phyloP scores from a whole-genome alignment of 495 filamentous ascomycete species.

The Penicillium alfredii region DNA sequence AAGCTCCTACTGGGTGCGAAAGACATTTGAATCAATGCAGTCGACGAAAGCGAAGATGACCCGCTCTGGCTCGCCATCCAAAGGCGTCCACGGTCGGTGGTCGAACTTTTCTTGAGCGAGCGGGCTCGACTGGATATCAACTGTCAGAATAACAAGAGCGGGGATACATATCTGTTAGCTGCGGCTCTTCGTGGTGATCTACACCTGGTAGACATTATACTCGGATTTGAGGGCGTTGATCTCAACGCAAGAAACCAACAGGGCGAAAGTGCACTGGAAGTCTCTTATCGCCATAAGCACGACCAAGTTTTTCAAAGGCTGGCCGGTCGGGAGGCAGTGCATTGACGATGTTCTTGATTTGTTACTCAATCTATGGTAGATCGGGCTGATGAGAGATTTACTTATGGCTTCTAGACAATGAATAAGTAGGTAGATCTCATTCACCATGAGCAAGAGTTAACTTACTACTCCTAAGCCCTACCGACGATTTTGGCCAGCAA shows the following conservation, averaged over 20 bases:
- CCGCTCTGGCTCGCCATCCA: conserved; percentile 6
- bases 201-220: not conserved
- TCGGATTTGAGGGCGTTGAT: conserved; percentile 3
- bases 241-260: conserved; percentile 1
- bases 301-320: not conserved
- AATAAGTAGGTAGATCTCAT: no score
- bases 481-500: no score
- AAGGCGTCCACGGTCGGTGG: conserved; percentile 2
- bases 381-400: no score
- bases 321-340: no score
- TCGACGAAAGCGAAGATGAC: conserved; percentile 4
- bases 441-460: no score
- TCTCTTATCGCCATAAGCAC: not conserved
- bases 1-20: no score
- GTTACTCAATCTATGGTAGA: no score
- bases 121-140: conserved; percentile 7
- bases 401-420: no score
- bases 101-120: conserved; percentile 3
- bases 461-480: no score
- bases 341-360: no score
- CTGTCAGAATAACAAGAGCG: conserved; percentile 6
- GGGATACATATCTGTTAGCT: conserved; percentile 8
- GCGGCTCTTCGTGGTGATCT: conserved; percentile 1
- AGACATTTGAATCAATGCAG: conserved; percentile 5
- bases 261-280: conserved; percentile 3